These are phyloP conservation scores for Jamesozyma lodderae DNA, from an alignment of 805 yeast genomes.

Conservation along the genomic window DNA sequence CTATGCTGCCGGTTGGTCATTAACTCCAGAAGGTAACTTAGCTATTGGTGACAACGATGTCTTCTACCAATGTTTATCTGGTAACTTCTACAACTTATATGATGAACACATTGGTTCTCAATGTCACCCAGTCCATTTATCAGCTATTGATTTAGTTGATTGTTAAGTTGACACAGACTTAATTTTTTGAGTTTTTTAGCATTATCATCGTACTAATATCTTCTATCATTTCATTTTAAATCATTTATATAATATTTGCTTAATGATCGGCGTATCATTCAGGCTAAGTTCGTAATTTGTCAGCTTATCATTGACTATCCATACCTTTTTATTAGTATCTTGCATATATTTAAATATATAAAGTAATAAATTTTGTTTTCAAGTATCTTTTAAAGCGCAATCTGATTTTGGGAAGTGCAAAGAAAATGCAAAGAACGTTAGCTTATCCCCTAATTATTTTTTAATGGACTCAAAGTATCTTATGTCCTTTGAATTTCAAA, in stretches of 20 bases:
- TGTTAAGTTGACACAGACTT: slow-evolving; percentile 39
- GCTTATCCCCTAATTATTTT: too few species aligned
- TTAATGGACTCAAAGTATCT: too few species aligned
- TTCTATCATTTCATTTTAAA: not conserved
- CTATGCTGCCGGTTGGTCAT: slow-evolving; percentile 61
- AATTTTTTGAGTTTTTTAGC: too few species aligned
- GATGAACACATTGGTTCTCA: slow-evolving; percentile 53
- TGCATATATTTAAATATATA: not conserved
- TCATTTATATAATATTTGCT: not conserved
- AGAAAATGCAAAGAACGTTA: too few species aligned
- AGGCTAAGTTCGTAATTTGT: not conserved
- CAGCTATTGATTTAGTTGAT: slow-evolving; percentile 46
- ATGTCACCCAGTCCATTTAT: slow-evolving; percentile 54
- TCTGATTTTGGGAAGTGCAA: too few species aligned
- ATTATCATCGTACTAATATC: too few species aligned
- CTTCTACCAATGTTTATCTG: slow-evolving; percentile 70
- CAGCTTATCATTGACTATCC: not conserved
- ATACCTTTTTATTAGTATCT: not conserved
- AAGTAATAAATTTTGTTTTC: not conserved
- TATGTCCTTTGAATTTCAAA: not conserved
- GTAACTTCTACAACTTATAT: slow-evolving; percentile 71
- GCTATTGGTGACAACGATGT: slow-evolving; percentile 53
- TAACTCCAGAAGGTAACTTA: slow-evolving; percentile 46
- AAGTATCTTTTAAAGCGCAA: too few species aligned
- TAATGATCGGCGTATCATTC: not conserved